Evolutionary conservation across 345 rosid genomes (phyloP).

Genomic region (Syzygium oleosum): DNA sequence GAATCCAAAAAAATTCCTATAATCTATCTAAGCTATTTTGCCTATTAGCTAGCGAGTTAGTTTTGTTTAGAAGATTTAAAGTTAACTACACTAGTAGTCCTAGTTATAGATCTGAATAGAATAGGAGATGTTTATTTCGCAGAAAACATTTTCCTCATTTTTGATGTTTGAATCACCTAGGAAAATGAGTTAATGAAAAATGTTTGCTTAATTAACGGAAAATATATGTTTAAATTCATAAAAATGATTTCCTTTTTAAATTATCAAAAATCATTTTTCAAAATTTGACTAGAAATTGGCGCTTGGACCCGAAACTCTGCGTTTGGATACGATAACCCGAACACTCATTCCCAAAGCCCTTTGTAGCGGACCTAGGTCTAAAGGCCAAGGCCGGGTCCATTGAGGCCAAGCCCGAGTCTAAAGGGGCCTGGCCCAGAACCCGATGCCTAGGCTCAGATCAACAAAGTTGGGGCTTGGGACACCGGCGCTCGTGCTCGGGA

Average conservation of each 20-base stretch:
- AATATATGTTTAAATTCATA: not conserved
- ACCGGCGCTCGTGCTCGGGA: accelerated
- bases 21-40: not conserved
- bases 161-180: accelerated
- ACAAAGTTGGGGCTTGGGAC: not conserved
- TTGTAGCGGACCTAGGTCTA: not conserved
- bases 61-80: not conserved
- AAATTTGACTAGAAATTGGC: not conserved
- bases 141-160: not conserved
- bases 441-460: accelerated
- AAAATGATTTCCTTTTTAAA: not conserved
- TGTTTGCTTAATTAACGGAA: not conserved
- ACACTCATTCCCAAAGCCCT: no score
- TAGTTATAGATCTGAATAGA: not conserved
- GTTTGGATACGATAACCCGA: no score
- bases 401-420: accelerated
- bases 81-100: not conserved
- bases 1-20: not conserved
- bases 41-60: not conserved
- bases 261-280: not conserved
- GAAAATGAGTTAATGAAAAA: accelerated
- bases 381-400: accelerated
- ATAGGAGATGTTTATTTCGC: not conserved
- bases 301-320: not conserved
- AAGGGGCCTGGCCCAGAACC: accelerated